Evolutionary conservation across 2,329 filamentous ascomycete genomes (phyloP).

Genomic region (Colletotrichum somersetense): DNA sequence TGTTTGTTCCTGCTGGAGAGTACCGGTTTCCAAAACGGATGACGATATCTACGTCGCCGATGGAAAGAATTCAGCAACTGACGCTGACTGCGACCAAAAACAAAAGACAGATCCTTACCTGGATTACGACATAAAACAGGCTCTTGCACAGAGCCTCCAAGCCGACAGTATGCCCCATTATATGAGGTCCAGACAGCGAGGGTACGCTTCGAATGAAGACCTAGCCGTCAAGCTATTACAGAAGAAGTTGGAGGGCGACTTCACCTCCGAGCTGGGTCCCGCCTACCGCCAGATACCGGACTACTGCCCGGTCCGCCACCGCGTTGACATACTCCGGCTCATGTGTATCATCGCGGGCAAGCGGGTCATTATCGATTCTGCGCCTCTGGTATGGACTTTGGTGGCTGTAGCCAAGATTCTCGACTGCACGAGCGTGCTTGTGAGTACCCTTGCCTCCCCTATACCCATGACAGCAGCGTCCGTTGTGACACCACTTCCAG

Average conservation of each 20-base stretch:
- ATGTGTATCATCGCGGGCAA: constrained; percentile 69
- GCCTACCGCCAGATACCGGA: constrained; percentile 60
- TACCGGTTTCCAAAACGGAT: not conserved
- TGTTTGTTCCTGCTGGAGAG: constrained; percentile 51
- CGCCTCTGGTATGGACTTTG: constrained; percentile 76
- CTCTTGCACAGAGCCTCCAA: constrained; percentile 16
- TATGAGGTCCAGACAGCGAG: not conserved
- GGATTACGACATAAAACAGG: constrained; percentile 7
- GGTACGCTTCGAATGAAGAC: not conserved
- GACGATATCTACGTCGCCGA: not conserved
- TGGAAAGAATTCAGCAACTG: not conserved
- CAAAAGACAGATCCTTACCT: not conserved
- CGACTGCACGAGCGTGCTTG: constrained; percentile 57
- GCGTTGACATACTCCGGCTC: constrained; percentile 72
- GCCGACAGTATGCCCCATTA: not conserved
- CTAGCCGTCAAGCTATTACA: constrained; percentile 33
- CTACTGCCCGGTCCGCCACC: constrained; percentile 74
- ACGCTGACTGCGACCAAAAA: not conserved
- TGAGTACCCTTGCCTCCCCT: constrained; percentile 45
- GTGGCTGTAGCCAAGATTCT: constrained; percentile 71
- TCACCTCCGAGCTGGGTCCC: constrained; percentile 42
- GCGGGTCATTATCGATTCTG: constrained; percentile 71
- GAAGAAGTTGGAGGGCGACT: constrained; percentile 45
- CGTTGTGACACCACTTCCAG: constrained; percentile 43
- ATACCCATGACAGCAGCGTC: constrained; percentile 44